Conservation (phyloP, 2,329 filamentous ascomycete genomes). For the Talaromyces sp. region DNA sequence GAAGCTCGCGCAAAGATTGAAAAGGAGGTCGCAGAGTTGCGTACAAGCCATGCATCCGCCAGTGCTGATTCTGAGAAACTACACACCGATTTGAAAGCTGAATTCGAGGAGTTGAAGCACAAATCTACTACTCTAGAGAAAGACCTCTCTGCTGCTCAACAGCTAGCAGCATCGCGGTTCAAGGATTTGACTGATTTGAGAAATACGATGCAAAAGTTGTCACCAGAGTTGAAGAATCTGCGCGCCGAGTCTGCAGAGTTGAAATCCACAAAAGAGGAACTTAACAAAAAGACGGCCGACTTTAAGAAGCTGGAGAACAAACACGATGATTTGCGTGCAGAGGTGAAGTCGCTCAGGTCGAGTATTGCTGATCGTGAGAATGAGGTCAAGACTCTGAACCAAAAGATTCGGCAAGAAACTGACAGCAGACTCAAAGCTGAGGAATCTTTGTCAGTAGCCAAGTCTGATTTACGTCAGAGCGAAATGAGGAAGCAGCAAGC, state of each 20-base stretch:
- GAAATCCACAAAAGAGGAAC: conserved; percentile 72
- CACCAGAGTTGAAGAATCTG: conserved; percentile 78
- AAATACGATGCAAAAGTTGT: conserved; percentile 76
- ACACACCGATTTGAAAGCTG: conserved; percentile 56
- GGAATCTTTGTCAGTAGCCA: conserved; percentile 70
- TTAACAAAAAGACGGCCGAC: conserved; percentile 62
- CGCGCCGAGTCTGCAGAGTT: conserved; percentile 74
- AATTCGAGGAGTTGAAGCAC: conserved; percentile 69
- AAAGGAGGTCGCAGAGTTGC: conserved; percentile 63
- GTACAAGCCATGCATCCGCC: conserved; percentile 47
- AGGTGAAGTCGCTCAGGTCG: conserved; percentile 68
- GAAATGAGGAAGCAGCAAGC: conserved; percentile 79
- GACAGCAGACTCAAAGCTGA: conserved; percentile 71
- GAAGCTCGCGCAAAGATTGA: conserved; percentile 67
- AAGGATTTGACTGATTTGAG: conserved; percentile 81
- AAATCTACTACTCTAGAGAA: conserved; percentile 71
- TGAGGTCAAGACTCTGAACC: conserved; percentile 74
- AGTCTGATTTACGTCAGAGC: conserved; percentile 72
- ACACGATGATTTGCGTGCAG: conserved; percentile 76
- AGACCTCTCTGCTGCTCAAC: conserved; percentile 80
- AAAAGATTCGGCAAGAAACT: conserved; percentile 74
- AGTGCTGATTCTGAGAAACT: conserved; percentile 52
- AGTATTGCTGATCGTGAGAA: conserved; percentile 70
- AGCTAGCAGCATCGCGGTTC: conserved; percentile 81
- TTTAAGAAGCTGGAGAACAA: conserved; percentile 74